These are phyloP conservation scores for Beauveria scarabaeidicola DNA, from an alignment of 2,329 filamentous ascomycete genomes.

Conservation along the genomic window DNA sequence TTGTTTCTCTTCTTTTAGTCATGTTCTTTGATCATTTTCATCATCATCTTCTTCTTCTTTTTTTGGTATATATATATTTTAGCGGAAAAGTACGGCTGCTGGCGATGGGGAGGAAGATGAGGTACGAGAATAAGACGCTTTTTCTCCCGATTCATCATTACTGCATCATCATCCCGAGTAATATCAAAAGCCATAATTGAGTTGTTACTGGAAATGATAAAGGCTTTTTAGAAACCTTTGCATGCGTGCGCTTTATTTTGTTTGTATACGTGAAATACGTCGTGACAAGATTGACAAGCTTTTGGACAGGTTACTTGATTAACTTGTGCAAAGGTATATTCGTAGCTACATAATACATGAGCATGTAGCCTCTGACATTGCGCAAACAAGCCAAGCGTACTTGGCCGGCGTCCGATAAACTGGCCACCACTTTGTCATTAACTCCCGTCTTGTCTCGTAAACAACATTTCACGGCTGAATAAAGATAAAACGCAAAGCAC, in stretches of 20 bases:
- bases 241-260: too few relatives aligned
- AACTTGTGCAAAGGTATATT: not conserved
- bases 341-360: not conserved
- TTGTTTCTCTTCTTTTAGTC: not conserved
- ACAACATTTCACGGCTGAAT: constrained; percentile 1
- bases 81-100: too few relatives aligned
- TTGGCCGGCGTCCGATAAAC: not conserved
- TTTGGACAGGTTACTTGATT: not conserved
- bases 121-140: not conserved
- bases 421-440: not conserved
- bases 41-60: not conserved
- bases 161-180: too few relatives aligned
- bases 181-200: too few relatives aligned
- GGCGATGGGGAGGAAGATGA: not conserved
- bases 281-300: not conserved
- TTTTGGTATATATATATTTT: not conserved
- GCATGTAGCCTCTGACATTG: not conserved
- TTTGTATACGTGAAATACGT: not conserved
- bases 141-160: not conserved
- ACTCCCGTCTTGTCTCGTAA: not conserved
- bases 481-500: constrained; percentile 1
- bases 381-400: not conserved
- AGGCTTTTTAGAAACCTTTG: too few relatives aligned
- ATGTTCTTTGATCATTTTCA: not conserved
- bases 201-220: too few relatives aligned